Conservation (phyloP, 495 filamentous ascomycete genomes). For the Penicillium flavigenum region DNA sequence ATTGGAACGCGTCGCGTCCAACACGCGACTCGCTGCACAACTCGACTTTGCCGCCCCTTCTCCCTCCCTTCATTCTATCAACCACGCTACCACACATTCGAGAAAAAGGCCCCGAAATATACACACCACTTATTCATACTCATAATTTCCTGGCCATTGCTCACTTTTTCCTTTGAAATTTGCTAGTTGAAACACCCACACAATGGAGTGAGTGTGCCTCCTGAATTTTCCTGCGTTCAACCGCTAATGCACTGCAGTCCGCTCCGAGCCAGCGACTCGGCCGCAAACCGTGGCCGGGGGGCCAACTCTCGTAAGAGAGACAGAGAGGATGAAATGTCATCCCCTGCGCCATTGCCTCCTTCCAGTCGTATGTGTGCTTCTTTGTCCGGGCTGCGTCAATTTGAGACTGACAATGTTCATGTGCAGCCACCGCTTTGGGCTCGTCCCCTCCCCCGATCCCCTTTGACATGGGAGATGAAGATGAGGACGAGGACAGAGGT, state of each 20-base stretch:
- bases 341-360: slow-evolving; percentile 61
- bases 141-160: neutral
- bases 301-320: slow-evolving; percentile 74
- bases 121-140: slow-evolving; percentile 1
- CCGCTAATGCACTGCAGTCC: slow-evolving; percentile 54
- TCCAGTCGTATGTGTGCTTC: slow-evolving; percentile 61
- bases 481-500: slow-evolving; percentile 72
- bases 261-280: slow-evolving; percentile 76
- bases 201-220: slow-evolving; percentile 40
- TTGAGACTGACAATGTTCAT: slow-evolving; percentile 24
- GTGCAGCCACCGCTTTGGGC: slow-evolving; percentile 28
- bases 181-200: slow-evolving; percentile 21
- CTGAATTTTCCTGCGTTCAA: slow-evolving; percentile 11
- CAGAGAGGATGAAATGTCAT: slow-evolving; percentile 72
- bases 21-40: slow-evolving; percentile 32
- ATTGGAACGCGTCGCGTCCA: slow-evolving; percentile 37
- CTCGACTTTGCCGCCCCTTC: slow-evolving; percentile 22
- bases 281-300: slow-evolving; percentile 75
- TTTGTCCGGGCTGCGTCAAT: slow-evolving; percentile 25
- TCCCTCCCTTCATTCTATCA: slow-evolving; percentile 22
- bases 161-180: neutral
- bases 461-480: slow-evolving; percentile 61
- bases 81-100: slow-evolving; percentile 12
- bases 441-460: slow-evolving; percentile 56
- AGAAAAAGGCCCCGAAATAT: slow-evolving; percentile 15